phyloP scores from a whole-genome alignment of 805 yeast species.

The Candida insectorum region DNA sequence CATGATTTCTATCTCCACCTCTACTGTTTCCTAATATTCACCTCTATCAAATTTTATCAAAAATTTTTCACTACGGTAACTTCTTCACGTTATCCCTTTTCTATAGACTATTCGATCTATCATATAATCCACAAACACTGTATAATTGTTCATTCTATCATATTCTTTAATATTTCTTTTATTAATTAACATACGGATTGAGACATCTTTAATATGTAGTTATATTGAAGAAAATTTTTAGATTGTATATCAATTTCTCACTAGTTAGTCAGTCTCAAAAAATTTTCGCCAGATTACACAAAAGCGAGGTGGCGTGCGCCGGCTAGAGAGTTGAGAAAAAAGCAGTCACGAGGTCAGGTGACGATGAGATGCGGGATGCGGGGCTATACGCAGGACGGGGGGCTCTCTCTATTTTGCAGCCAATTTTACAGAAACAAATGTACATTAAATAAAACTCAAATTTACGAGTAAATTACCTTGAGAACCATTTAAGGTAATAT shows the following conservation, averaged over 20 bases:
- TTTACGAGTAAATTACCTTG: constrained; percentile 42
- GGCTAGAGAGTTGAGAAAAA: constrained; percentile 4
- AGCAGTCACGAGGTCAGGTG: constrained; percentile 13
- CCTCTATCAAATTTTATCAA: too few relatives aligned
- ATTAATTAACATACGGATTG: constrained; percentile 14
- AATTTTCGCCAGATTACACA: constrained; percentile 10
- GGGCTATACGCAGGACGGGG: not conserved
- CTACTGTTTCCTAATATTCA: too few relatives aligned
- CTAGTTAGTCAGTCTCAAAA: constrained; percentile 9
- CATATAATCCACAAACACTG: not conserved
- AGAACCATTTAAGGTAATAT: constrained; percentile 32
- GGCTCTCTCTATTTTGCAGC: too few relatives aligned
- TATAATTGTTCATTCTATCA: not conserved
- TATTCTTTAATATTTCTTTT: not conserved
- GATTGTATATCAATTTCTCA: constrained; percentile 9
- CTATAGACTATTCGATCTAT: not conserved
- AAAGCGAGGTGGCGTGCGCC: constrained; percentile 5
- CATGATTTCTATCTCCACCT: too few relatives aligned
- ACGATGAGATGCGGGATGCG: not conserved
- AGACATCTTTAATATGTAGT: constrained; percentile 14
- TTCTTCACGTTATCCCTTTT: not conserved
- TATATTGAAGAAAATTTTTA: constrained; percentile 12
- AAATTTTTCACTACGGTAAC: too few relatives aligned
- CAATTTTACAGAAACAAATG: too few relatives aligned
- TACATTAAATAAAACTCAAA: constrained; percentile 14